Evolutionary conservation across 306 rosid species (phyloP).

Genomic region (Trifolium pratense): DNA sequence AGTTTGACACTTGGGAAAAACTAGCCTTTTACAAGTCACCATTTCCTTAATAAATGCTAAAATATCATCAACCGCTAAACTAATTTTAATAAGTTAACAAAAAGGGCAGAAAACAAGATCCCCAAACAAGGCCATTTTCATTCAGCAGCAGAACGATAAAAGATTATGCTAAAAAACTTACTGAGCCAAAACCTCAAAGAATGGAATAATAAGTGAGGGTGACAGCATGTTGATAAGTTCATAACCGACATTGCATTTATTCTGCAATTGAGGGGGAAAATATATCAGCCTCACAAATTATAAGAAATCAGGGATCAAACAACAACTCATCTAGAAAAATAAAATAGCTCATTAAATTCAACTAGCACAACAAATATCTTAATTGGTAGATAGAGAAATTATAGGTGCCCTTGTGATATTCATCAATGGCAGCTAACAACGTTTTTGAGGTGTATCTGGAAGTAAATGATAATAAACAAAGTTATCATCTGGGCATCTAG

Average conservation of each 20-base stretch:
- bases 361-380: constrained; percentile 59
- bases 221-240: too few species aligned
- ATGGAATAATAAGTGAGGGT: too few species aligned
- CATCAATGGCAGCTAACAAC: constrained; percentile 95
- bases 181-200: too few species aligned
- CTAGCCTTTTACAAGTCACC: neutral
- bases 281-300: too few species aligned
- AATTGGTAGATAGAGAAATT: constrained; percentile 96
- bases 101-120: neutral
- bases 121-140: neutral
- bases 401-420: constrained; percentile 84
- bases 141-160: constrained; percentile 15
- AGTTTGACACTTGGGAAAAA: neutral
- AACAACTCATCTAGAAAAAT: neutral
- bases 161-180: constrained; percentile 12
- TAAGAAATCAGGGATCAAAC: constrained; percentile 9
- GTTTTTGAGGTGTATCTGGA: constrained; percentile 97
- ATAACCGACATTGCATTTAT: too few species aligned
- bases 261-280: too few species aligned
- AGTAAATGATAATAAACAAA: too few species aligned
- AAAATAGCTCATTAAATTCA: constrained; percentile 2
- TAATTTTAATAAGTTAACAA: neutral
- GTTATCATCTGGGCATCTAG: constrained; percentile 30
- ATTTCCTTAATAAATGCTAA: constrained; percentile 12
- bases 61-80: constrained; percentile 14